These are phyloP conservation scores for Saccharomyces hybrid DNA, from an alignment of 1,139 yeast species.

Conservation along the genomic window DNA sequence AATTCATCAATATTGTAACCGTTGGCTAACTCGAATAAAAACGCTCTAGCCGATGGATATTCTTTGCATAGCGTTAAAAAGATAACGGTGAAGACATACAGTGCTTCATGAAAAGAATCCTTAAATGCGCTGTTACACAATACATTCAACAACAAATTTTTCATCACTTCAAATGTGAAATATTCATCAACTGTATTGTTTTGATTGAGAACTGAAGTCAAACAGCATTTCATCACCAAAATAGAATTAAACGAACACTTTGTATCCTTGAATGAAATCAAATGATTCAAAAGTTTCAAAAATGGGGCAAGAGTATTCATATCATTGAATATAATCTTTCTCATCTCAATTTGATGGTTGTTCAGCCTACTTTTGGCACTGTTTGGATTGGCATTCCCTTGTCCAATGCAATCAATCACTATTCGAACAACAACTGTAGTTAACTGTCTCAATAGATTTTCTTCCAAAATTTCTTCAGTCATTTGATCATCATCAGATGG, in stretches of 20 bases:
- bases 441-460: conserved; percentile 82
- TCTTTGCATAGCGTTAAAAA: conserved; percentile 66
- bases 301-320: conserved; percentile 71
- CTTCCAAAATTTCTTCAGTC: conserved; percentile 98
- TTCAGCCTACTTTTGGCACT: conserved; percentile 30
- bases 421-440: conserved; percentile 91
- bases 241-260: conserved; percentile 90
- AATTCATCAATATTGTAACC: conserved; percentile 41
- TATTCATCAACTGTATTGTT: conserved; percentile 75
- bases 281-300: conserved; percentile 64
- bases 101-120: conserved; percentile 88
- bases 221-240: conserved; percentile 62
- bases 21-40: conserved; percentile 35
- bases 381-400: conserved; percentile 34
- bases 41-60: conserved; percentile 36
- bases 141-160: conserved; percentile 47
- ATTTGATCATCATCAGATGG: conserved; percentile 62
- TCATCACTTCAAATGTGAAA: conserved; percentile 46
- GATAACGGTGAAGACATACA: conserved; percentile 72
- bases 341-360: conserved; percentile 56
- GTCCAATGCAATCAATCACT: conserved; percentile 84
- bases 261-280: conserved; percentile 77
- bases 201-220: conserved; percentile 53
- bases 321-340: conserved; percentile 57
- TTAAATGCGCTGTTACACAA: conserved; percentile 69